A percentile compares a stretch with the other conserved stretches of the same genome.
phyloP scores from a whole-genome alignment of 2,329 filamentous ascomycete genomes.

The Tolypocladium tundrense region DNA sequence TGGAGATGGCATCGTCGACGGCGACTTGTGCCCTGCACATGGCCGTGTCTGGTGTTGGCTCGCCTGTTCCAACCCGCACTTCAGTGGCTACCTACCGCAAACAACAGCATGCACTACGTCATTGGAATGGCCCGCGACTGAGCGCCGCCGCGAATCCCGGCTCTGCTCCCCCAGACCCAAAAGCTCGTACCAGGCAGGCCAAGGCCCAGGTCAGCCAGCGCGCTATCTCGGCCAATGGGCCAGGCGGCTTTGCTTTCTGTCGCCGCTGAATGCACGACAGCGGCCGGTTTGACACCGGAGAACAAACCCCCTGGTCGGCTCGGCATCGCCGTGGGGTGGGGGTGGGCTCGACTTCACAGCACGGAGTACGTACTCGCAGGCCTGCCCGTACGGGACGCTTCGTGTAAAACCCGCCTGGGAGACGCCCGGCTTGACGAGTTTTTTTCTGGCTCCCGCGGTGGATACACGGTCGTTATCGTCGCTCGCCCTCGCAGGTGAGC shows the following conservation, averaged over 20 bases:
- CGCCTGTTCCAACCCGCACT: no score
- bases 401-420: neutral
- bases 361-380: no score
- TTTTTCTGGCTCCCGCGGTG: constrained; percentile 5
- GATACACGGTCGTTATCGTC: neutral
- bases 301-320: neutral
- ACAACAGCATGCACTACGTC: neutral
- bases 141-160: neutral
- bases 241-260: neutral
- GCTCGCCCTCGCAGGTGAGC: constrained; percentile 2
- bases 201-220: neutral
- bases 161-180: neutral
- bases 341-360: no score
- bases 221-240: neutral
- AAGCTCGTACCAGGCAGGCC: neutral
- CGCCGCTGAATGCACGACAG: neutral
- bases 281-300: neutral
- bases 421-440: constrained; percentile 1
- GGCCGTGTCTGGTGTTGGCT: no score
- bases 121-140: neutral
- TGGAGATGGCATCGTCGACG: neutral
- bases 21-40: neutral
- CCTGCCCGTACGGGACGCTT: no score
- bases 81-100: neutral
- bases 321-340: neutral